Base-by-base conservation (phyloP, 202 grass and related monocot species). In the Schoenoplectus tabernaemontani region DNA sequence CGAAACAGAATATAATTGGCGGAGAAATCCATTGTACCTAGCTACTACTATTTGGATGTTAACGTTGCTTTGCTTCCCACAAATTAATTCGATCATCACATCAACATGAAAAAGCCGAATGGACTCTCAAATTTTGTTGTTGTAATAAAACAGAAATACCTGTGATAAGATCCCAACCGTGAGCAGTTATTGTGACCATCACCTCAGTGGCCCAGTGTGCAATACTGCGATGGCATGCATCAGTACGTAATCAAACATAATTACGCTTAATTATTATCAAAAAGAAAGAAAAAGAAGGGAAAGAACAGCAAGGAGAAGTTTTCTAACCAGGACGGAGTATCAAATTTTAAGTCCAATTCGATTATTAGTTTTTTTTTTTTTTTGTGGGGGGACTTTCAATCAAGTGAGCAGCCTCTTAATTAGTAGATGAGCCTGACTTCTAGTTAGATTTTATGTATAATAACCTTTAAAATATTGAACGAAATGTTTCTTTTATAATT, bases 41-140 rank as follows among this genome's bases (percentile, higher is more conserved):
- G 67, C 42, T 72, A 50, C 23, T 32, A 8, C 0, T 4, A 51
- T 72, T n/a, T 48, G 22, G 68, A 73, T 32, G 6, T 23, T 42
- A 73, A 73, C 68, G 11, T 33, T 50, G 68, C 44, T 73, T 73
- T 73, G 68, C 22, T 32, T 73, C 68, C 43, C 68, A 73, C 44
- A 65, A 65, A 17, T 51, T 73, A 30, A 73, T 51, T 50, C 7
- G 2, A 50, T 51, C 68, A 73, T 73, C 68, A 26, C 19, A 71
- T 71, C 67, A 48, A 71, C 12, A 16, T 71, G 10, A 7, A 48
- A 57, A 57, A 22, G 4, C 24, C 3, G 42, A 47, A 28, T 71
- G 12, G 23, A 15, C 5, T 71, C 67, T 48, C 26, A 5, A 37
- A 37, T 37, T 64, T 64, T 64, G 16, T 36, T 64, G 34, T 38